Base-by-base conservation (phyloP, 2,329 filamentous ascomycete genomes). In the Ophiostoma sp. region DNA sequence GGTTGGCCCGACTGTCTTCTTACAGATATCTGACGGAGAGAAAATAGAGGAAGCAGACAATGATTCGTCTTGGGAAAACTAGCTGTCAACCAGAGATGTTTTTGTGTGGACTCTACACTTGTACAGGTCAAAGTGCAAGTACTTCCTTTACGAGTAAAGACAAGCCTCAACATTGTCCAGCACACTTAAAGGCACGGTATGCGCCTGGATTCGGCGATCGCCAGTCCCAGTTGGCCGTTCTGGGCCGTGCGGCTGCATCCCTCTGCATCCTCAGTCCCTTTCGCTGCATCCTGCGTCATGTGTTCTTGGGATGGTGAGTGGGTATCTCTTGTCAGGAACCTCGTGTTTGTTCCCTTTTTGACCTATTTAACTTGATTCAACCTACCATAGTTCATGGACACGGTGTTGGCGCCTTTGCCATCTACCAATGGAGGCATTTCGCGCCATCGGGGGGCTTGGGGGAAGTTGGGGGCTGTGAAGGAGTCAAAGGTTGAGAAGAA, bases 191-290 rank as follows among this genome's bases (percentile, higher is more conserved):
- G 7, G 61, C 15, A 39, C 61, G 11, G 31, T 66, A 45, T 66
- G 61, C 61, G 61, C 61, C 12, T 66, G 61, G 61, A 66, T 66
- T 66, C 36, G 22, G 22, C n/a, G 61, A 66, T 66, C 61, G 5
- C 36, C 22, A 45, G 61, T 28, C 61, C 36, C 36, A 66, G 48
- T 48, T 66, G 39, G 61, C 61, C 39, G 61, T 66, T 66, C 22
- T 66, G n/a, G 61, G 39, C 39, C 36, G 22, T 66, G 61, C 36
- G 39, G 36, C 61, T 66, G 61, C 61, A 66, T 66, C 39, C 31
- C 36, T 48, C 15, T 48, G 42, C 42, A 48, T 48, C 15, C 42
- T 5, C 19, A 19, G 3, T 19, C 19, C 15, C 15, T 19, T 5
- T 48, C 12, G 11, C 22, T 55, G 50, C 22, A 61, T 66, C 61